Percentiles rank a stretch among this genome's conserved stretches.
These are phyloP conservation scores for Penicillium sp. DNA, from an alignment of 2,329 filamentous ascomycete species.

Conservation along the genomic window DNA sequence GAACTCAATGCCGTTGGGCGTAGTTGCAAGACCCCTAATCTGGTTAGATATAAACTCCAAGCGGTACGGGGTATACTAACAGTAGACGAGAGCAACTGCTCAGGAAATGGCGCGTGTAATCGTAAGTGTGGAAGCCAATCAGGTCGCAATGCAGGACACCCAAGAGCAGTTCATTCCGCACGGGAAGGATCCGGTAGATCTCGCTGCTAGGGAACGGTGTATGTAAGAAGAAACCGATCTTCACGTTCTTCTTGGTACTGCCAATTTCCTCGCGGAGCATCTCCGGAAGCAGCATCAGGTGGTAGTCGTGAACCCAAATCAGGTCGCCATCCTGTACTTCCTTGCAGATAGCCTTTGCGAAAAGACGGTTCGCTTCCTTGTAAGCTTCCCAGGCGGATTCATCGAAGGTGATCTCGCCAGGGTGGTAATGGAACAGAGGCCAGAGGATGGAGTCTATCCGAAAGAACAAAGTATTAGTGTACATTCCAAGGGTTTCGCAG, in stretches of 20 bases:
- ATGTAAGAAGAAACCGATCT: slow-evolving; percentile 97
- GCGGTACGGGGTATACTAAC: slow-evolving; percentile 43
- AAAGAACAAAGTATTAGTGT: slow-evolving; percentile 9
- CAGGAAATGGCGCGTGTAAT: slow-evolving; percentile 96
- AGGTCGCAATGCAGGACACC: slow-evolving; percentile 91
- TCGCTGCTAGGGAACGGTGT: slow-evolving; percentile 96
- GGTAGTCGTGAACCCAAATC: slow-evolving; percentile 98
- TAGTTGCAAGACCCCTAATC: slow-evolving; percentile 58
- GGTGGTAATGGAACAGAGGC: slow-evolving; percentile 98
- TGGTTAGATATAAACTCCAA: slow-evolving; percentile 3
- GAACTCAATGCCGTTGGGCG: slow-evolving; percentile 90
- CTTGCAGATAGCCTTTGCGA: slow-evolving; percentile 80
- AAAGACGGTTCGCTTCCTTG: slow-evolving; percentile 86
- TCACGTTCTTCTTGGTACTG: slow-evolving; percentile 79
- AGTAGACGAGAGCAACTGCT: slow-evolving; percentile 95
- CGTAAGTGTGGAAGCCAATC: slow-evolving; percentile 97
- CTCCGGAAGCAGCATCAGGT: slow-evolving; percentile 92
- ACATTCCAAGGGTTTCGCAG: not conserved
- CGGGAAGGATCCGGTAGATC: slow-evolving; percentile 92
- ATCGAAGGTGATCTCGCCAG: slow-evolving; percentile 96
- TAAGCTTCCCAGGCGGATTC: slow-evolving; percentile 93
- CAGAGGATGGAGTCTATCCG: slow-evolving; percentile 85
- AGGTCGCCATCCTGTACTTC: slow-evolving; percentile 91
- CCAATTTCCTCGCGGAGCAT: slow-evolving; percentile 92
- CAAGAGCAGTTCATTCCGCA: slow-evolving; percentile 80